phyloP scores from a whole-genome alignment of 1,284 basidiomycete species.

The Ustilago sp. region DNA sequence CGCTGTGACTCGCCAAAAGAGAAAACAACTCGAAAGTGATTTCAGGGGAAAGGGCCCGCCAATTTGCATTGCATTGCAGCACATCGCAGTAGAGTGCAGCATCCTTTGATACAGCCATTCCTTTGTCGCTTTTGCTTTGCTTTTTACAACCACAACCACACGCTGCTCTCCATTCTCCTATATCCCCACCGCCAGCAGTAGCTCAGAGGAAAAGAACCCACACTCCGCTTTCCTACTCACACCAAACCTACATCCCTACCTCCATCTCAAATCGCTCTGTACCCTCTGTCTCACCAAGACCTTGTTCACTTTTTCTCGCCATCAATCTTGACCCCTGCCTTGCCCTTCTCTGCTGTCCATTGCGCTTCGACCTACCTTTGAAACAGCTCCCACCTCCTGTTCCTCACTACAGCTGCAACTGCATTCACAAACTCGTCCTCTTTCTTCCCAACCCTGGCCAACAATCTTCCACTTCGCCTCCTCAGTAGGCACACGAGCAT shows the following conservation, averaged over 20 bases:
- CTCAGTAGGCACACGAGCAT: slow-evolving; percentile 2
- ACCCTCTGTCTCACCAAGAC: slow-evolving; percentile 24
- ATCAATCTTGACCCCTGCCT: slow-evolving; percentile 4
- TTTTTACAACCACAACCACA: background rate
- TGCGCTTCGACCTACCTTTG: slow-evolving; percentile 16
- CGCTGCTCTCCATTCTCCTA: background rate
- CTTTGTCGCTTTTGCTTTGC: background rate
- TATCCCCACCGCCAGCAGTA: background rate
- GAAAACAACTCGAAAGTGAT: background rate
- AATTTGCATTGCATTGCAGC: slow-evolving; percentile 9
- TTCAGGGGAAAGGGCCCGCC: background rate
- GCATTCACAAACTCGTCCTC: background rate
- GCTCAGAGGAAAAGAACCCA: background rate
- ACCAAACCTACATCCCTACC: background rate
- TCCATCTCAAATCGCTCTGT: slow-evolving; percentile 7
- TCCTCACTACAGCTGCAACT: background rate
- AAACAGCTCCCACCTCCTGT: slow-evolving; percentile 17
- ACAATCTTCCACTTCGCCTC: slow-evolving; percentile 1
- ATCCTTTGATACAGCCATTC: slow-evolving; percentile 15
- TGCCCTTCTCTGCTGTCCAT: background rate
- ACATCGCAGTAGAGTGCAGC: slow-evolving; percentile 15
- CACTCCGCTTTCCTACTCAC: slow-evolving; percentile 6
- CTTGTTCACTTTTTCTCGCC: slow-evolving; percentile 1
- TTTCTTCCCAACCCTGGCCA: background rate
- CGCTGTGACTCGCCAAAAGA: background rate